Percentiles rank a stretch among this genome's conserved stretches.
phyloP scores from a whole-genome alignment of 805 yeast species.

The Blastobotrys peoriensis region DNA sequence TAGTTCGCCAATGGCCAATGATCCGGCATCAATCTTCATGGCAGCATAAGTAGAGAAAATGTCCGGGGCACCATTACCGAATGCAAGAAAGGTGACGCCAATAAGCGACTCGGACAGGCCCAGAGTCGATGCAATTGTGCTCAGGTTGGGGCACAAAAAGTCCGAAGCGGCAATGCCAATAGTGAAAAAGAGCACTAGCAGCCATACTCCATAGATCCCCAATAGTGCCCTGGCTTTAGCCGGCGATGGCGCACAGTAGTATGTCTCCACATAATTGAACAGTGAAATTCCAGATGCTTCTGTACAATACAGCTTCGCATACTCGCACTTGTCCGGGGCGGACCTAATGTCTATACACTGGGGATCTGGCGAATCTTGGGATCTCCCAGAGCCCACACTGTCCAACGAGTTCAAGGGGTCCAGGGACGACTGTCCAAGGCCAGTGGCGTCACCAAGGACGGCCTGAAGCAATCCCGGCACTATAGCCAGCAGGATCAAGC shows the following conservation, averaged over 20 bases:
- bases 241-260: slow-evolving; percentile 24
- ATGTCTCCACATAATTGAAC: slow-evolving; percentile 33
- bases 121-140: slow-evolving; percentile 54
- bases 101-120: slow-evolving; percentile 69
- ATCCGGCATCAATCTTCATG: slow-evolving; percentile 60
- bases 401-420: no score
- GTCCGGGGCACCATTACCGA: slow-evolving; percentile 93
- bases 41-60: slow-evolving; percentile 80
- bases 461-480: no score
- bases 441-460: no score
- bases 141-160: slow-evolving; percentile 72
- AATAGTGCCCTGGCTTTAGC: background rate
- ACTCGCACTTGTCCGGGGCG: slow-evolving; percentile 34
- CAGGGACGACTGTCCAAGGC: no score
- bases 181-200: slow-evolving; percentile 46
- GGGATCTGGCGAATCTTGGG: background rate
- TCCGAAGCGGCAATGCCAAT: slow-evolving; percentile 80
- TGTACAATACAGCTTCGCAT: slow-evolving; percentile 32
- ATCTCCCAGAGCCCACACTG: no score
- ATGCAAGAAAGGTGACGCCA: slow-evolving; percentile 80
- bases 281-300: slow-evolving; percentile 30
- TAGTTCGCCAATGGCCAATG: slow-evolving; percentile 85
- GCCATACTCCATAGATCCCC: slow-evolving; percentile 20
- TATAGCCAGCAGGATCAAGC: no score
- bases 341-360: slow-evolving; percentile 7